A percentile compares a stretch with the other conserved stretches of the same genome.
These are phyloP conservation scores for Iberis pinnata DNA, from an alignment of 345 rosid species.

Conservation along the genomic window DNA sequence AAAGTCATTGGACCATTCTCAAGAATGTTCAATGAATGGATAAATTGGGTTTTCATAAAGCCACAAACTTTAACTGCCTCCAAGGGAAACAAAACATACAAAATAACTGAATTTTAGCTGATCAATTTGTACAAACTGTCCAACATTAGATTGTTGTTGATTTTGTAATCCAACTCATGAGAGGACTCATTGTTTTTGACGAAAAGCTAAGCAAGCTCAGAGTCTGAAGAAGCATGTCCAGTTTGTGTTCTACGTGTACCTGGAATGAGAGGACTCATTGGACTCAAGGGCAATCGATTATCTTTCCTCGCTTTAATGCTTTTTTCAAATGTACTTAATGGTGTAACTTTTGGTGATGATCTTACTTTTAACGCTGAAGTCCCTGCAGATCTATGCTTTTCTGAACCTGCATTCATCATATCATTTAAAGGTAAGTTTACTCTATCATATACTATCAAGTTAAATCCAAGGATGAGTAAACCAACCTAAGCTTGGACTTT, in stretches of 20 bases:
- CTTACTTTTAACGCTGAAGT: slow-evolving; percentile 22
- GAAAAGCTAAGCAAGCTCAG: slow-evolving; percentile 26
- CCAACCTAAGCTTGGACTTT: slow-evolving; percentile 27
- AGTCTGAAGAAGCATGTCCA: slow-evolving; percentile 35
- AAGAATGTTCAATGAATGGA: no score
- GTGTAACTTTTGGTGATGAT: slow-evolving; percentile 25
- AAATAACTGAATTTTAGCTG: no score
- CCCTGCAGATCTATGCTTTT: slow-evolving; percentile 27
- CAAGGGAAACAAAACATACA: no score
- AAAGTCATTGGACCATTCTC: no score
- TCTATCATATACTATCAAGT: background rate
- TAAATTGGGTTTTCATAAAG: no score
- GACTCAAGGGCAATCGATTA: slow-evolving; percentile 28
- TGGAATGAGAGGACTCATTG: slow-evolving; percentile 29
- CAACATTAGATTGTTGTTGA: no score
- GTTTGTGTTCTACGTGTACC: slow-evolving; percentile 27
- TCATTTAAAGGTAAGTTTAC: background rate
- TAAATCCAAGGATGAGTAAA: background rate
- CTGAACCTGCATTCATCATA: slow-evolving; percentile 19
- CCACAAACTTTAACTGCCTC: no score
- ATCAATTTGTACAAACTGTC: no score
- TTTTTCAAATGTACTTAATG: slow-evolving; percentile 34
- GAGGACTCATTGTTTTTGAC: slow-evolving; percentile 3
- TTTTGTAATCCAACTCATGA: no score
- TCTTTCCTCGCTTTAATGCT: slow-evolving; percentile 27